Conservation (phyloP, 2,329 filamentous ascomycete genomes). For the Calonectria honghensis region DNA sequence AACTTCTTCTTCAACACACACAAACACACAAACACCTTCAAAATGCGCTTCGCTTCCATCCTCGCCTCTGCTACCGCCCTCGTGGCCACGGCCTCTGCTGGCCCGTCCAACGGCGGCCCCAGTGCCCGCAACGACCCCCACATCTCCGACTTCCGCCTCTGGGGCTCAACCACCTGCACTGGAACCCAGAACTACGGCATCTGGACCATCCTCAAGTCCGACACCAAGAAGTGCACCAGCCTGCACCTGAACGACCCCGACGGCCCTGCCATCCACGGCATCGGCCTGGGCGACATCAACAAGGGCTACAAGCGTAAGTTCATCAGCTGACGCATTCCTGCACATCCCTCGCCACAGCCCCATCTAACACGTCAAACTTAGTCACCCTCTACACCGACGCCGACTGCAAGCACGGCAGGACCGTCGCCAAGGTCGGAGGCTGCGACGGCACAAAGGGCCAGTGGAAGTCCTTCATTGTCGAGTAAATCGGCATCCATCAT, state of each 20-base stretch:
- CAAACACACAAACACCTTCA: neutral
- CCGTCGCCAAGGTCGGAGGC: neutral
- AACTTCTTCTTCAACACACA: neutral
- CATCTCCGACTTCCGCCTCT: slow-evolving; percentile 28
- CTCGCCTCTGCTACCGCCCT: slow-evolving; percentile 16
- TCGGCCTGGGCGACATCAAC: slow-evolving; percentile 13
- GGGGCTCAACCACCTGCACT: slow-evolving; percentile 12
- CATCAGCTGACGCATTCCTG: neutral
- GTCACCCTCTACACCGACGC: slow-evolving; percentile 2
- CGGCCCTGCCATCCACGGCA: neutral
- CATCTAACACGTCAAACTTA: neutral
- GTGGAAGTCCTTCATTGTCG: slow-evolving; percentile 22
- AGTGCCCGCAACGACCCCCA: slow-evolving; percentile 18
- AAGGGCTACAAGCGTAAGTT: slow-evolving; percentile 20
- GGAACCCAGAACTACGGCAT: slow-evolving; percentile 18
- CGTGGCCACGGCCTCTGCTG: slow-evolving; percentile 3
- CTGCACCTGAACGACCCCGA: slow-evolving; percentile 5
- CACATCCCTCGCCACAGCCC: neutral
- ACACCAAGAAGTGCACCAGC: slow-evolving; percentile 26
- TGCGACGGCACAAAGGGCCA: slow-evolving; percentile 1
- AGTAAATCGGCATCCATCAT: neutral
- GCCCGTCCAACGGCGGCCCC: slow-evolving; percentile 4
- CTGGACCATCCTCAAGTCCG: slow-evolving; percentile 19
- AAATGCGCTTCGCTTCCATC: slow-evolving; percentile 14
- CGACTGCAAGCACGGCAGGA: slow-evolving; percentile 7